Evolutionary conservation across 129 eudicot genomes (phyloP).

Genomic region (Tanacetum coccineum): DNA sequence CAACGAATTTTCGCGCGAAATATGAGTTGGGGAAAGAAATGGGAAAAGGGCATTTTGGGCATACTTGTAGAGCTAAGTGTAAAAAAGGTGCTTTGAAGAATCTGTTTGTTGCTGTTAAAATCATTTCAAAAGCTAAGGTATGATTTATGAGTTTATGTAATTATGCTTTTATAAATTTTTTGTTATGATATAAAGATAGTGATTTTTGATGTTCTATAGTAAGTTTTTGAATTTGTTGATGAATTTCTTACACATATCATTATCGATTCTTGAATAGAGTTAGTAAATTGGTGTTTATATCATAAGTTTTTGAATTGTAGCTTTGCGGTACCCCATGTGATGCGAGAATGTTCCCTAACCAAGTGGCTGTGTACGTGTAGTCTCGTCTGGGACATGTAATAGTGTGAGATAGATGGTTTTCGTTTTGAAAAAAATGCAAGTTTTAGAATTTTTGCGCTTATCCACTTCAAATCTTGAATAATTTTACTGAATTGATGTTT

Average conservation of each 20-base stretch:
- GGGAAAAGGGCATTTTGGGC: slow-evolving; percentile 97
- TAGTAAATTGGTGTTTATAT: background rate
- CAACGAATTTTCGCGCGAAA: slow-evolving; percentile 53
- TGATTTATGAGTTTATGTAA: background rate
- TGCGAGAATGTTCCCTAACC: too few species aligned
- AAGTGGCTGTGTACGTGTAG: too few species aligned
- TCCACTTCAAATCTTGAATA: background rate
- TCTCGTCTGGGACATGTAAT: too few species aligned
- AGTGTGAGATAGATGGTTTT: too few species aligned
- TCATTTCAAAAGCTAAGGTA: slow-evolving; percentile 92
- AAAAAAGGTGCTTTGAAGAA: slow-evolving; percentile 74
- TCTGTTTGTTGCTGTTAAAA: slow-evolving; percentile 76
- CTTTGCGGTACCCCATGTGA: too few species aligned
- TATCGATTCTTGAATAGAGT: background rate
- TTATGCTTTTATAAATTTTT: background rate
- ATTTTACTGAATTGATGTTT: background rate
- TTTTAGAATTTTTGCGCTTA: background rate
- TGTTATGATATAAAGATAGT: too few species aligned
- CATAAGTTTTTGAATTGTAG: too few species aligned
- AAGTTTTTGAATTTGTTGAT: background rate
- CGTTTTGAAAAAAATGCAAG: background rate
- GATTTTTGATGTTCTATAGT: background rate
- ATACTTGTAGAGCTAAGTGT: slow-evolving; percentile 77
- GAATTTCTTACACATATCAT: background rate
- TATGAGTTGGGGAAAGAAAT: slow-evolving; percentile 86